Evolutionary conservation across 306 rosid genomes (phyloP).

Genomic region (Fragaria nilgerrensis): DNA sequence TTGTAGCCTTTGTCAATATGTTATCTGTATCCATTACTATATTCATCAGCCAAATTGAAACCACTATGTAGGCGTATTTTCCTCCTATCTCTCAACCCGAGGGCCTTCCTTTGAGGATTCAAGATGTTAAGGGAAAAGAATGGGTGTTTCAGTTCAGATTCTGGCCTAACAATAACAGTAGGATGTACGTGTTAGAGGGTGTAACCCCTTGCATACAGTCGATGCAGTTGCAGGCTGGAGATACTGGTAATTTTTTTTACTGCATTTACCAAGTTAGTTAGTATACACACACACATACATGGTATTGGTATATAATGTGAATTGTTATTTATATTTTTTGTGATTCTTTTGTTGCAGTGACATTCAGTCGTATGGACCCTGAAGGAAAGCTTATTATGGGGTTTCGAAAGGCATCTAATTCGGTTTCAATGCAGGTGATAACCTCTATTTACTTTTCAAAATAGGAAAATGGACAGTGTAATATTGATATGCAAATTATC

Average conservation of each 20-base stretch:
- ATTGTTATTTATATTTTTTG: background rate
- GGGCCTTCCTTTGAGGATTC: slow-evolving; percentile 96
- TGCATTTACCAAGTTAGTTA: background rate
- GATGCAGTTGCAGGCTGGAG: slow-evolving; percentile 99
- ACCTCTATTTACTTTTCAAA: slow-evolving; percentile 37
- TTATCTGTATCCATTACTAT: background rate
- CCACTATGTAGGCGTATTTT: slow-evolving; percentile 80
- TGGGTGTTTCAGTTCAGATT: slow-evolving; percentile 99
- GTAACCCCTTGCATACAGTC: slow-evolving; percentile 99
- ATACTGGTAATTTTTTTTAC: slow-evolving; percentile 64
- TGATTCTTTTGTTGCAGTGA: slow-evolving; percentile 50
- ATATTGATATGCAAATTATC: slow-evolving; percentile 44
- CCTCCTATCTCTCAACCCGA: slow-evolving; percentile 99
- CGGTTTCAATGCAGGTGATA: slow-evolving; percentile 75
- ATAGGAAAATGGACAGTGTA: slow-evolving; percentile 33
- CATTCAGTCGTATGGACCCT: slow-evolving; percentile 99
- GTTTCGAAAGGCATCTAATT: slow-evolving; percentile 80
- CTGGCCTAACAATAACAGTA: slow-evolving; percentile 99
- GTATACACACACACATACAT: too few species aligned
- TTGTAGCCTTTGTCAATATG: slow-evolving; percentile 13
- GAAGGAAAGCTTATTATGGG: slow-evolving; percentile 99
- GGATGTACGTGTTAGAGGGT: slow-evolving; percentile 99
- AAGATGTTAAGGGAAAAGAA: slow-evolving; percentile 96
- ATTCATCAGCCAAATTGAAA: slow-evolving; percentile 29
- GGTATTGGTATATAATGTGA: too few species aligned